Evolutionary conservation across 1,284 basidiomycete genomes (phyloP).

Genomic region (Ceratobasidium papillatum): DNA sequence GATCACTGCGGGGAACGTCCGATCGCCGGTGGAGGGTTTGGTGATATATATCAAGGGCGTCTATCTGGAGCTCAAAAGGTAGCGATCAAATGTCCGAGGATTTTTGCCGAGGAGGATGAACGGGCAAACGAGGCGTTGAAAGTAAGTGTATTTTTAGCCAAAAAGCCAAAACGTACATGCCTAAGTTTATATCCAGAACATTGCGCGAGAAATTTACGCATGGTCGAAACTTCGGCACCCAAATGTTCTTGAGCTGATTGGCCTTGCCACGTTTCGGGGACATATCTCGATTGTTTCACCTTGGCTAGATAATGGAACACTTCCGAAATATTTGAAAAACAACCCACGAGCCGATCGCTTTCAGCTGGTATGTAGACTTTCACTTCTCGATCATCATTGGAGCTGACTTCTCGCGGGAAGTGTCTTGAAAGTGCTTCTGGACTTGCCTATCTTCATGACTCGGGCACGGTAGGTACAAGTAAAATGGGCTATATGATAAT

Average conservation of each 20-base stretch:
- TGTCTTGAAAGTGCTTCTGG: neutral
- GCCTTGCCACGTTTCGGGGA: neutral
- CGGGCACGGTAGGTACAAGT: neutral
- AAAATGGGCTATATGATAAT: too few relatives aligned
- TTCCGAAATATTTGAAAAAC: neutral
- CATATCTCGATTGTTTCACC: neutral
- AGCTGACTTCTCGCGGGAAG: too few relatives aligned
- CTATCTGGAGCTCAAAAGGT: neutral
- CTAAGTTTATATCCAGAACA: neutral
- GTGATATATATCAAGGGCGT: neutral
- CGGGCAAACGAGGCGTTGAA: neutral
- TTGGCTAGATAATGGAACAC: conserved; percentile 14
- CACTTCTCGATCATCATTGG: too few relatives aligned
- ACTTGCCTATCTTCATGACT: neutral
- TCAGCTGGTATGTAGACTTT: neutral
- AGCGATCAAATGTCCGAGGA: conserved; percentile 3
- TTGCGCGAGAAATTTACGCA: neutral
- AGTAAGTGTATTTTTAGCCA: neutral
- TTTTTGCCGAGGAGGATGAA: neutral
- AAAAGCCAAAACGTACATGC: neutral
- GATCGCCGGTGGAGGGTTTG: neutral
- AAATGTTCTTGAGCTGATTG: neutral
- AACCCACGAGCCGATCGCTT: neutral
- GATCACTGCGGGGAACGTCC: neutral
- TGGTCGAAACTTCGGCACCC: neutral